Conservation (phyloP, 2,329 filamentous ascomycete genomes). For the Mariannaea sp. region DNA sequence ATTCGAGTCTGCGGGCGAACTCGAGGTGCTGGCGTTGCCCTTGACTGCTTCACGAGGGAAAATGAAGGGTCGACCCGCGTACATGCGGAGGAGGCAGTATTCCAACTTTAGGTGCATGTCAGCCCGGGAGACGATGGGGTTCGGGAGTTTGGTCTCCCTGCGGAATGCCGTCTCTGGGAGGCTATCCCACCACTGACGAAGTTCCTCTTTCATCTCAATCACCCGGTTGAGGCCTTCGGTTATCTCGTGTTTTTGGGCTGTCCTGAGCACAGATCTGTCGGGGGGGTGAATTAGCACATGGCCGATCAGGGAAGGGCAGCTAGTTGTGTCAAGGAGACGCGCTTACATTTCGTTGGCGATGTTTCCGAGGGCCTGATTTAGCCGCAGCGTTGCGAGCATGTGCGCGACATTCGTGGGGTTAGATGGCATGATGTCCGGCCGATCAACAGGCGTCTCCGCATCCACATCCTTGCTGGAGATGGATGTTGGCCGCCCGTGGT, state of each 20-base stretch:
- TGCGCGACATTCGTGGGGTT: constrained; percentile 51
- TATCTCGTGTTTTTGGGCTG: constrained; percentile 40
- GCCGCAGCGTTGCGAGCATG: constrained; percentile 50
- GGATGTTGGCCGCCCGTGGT: constrained; percentile 61
- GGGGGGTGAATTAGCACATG: constrained; percentile 13
- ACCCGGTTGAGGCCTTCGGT: constrained; percentile 42
- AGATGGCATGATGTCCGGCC: constrained; percentile 48
- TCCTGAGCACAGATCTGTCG: constrained; percentile 43
- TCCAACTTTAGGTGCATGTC: constrained; percentile 58
- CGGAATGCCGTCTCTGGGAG: constrained; percentile 41
- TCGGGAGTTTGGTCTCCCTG: constrained; percentile 47
- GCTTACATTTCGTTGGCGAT: constrained; percentile 48
- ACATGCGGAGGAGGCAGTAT: constrained; percentile 58
- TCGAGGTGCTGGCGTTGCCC: constrained; percentile 38
- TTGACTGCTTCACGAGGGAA: constrained; percentile 43
- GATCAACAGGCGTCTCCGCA: constrained; percentile 55
- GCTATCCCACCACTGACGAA: constrained; percentile 47
- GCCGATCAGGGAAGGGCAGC: neutral
- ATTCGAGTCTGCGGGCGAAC: constrained; percentile 40
- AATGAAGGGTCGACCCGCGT: constrained; percentile 58
- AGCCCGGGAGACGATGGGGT: constrained; percentile 50
- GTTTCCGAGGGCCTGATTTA: constrained; percentile 44
- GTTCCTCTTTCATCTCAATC: constrained; percentile 44
- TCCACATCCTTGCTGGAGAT: constrained; percentile 58
- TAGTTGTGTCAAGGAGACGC: neutral